Evolutionary conservation across 2,329 filamentous ascomycete species (phyloP).

Genomic region (Dactylella cylindrospora): DNA sequence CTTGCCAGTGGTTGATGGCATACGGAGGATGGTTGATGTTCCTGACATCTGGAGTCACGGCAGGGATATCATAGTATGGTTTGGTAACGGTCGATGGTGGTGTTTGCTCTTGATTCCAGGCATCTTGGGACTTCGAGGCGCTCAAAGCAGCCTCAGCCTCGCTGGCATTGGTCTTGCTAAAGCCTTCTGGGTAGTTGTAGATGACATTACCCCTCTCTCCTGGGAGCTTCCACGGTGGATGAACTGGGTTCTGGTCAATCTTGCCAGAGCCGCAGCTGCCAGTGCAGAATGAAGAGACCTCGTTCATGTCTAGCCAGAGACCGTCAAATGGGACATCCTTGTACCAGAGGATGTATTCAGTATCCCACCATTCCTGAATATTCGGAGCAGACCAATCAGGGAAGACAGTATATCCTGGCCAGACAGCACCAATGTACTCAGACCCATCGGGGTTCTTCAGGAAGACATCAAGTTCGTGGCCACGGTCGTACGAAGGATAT

Average conservation of each 20-base stretch:
- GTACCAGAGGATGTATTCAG: constrained; percentile 68
- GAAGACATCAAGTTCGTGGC: constrained; percentile 61
- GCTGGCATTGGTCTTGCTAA: constrained; percentile 68
- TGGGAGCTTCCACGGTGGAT: constrained; percentile 66
- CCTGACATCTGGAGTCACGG: constrained; percentile 62
- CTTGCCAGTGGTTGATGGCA: constrained; percentile 65
- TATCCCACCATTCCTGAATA: constrained; percentile 68
- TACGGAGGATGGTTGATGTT: constrained; percentile 75
- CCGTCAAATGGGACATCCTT: constrained; percentile 58
- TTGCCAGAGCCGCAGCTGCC: constrained; percentile 65
- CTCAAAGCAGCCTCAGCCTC: constrained; percentile 65
- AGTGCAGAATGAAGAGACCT: constrained; percentile 60
- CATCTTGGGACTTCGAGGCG: constrained; percentile 48
- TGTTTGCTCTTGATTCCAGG: not conserved
- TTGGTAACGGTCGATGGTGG: constrained; percentile 18
- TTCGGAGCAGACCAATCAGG: constrained; percentile 77
- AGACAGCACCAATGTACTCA: constrained; percentile 67
- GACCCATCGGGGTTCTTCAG: constrained; percentile 60
- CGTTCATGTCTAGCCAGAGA: constrained; percentile 64
- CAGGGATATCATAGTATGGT: constrained; percentile 50
- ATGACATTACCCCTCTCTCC: constrained; percentile 65
- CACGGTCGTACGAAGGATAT: constrained; percentile 63
- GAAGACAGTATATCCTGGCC: constrained; percentile 72
- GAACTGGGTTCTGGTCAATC: constrained; percentile 67
- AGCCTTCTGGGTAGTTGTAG: constrained; percentile 67